phyloP scores from a whole-genome alignment of 2,329 filamentous ascomycete genomes.

The Pseudomassariella vexata region DNA sequence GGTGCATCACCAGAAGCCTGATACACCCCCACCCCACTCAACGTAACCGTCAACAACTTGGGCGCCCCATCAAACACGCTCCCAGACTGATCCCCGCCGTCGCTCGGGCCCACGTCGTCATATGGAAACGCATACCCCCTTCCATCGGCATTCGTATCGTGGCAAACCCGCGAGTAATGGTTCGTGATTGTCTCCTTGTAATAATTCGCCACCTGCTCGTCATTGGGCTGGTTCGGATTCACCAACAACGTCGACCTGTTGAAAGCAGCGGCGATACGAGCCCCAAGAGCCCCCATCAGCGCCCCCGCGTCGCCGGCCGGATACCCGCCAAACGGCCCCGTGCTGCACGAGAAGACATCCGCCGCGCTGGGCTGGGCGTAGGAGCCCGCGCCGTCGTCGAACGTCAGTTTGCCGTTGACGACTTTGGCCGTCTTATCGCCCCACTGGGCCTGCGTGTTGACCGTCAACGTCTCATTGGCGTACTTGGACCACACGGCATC shows the following conservation, averaged over 20 bases:
- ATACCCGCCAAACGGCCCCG: slow-evolving; percentile 49
- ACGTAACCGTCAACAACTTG: slow-evolving; percentile 46
- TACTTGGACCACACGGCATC: slow-evolving; percentile 48
- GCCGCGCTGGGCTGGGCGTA: slow-evolving; percentile 41
- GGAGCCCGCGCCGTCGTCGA: slow-evolving; percentile 27
- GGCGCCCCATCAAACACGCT: slow-evolving; percentile 54
- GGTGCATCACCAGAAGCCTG: too few relatives aligned
- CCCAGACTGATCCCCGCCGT: slow-evolving; percentile 55
- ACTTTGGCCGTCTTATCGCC: slow-evolving; percentile 42
- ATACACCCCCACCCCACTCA: slow-evolving; percentile 48
- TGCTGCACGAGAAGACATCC: slow-evolving; percentile 25
- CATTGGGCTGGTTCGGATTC: slow-evolving; percentile 45
- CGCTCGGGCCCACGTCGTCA: slow-evolving; percentile 58
- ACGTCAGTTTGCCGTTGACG: slow-evolving; percentile 29
- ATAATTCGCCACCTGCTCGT: slow-evolving; percentile 41
- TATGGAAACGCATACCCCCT: slow-evolving; percentile 67
- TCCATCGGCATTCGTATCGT: slow-evolving; percentile 52
- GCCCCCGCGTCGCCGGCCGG: slow-evolving; percentile 30
- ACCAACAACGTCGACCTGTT: slow-evolving; percentile 65
- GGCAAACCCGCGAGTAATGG: slow-evolving; percentile 61
- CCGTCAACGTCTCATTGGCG: slow-evolving; percentile 31
- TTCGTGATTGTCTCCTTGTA: slow-evolving; percentile 54
- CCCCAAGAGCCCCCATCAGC: slow-evolving; percentile 57
- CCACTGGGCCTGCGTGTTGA: slow-evolving; percentile 51
- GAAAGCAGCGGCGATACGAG: slow-evolving; percentile 69